These are phyloP conservation scores for Talaromyces verruculosus DNA, from an alignment of 2,329 filamentous ascomycete genomes.

Conservation along the genomic window DNA sequence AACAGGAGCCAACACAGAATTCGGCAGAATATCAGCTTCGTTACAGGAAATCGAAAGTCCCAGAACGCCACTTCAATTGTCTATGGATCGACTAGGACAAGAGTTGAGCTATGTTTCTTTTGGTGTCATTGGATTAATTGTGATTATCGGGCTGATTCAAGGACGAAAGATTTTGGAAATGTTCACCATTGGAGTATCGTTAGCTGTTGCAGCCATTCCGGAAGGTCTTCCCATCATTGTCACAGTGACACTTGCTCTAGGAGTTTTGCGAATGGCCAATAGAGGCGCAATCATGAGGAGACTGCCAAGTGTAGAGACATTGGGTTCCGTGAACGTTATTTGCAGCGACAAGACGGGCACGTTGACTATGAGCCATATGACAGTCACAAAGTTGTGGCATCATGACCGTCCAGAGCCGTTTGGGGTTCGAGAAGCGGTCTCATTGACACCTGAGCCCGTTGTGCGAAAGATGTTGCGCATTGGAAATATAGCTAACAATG, in stretches of 20 bases:
- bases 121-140: slow-evolving; percentile 88
- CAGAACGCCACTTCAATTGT: slow-evolving; percentile 86
- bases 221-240: slow-evolving; percentile 98
- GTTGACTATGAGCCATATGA: slow-evolving; percentile 97
- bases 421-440: slow-evolving; percentile 56
- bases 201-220: slow-evolving; percentile 93
- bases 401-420: slow-evolving; percentile 66
- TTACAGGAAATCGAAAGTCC: slow-evolving; percentile 94
- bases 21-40: slow-evolving; percentile 92
- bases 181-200: slow-evolving; percentile 94
- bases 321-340: slow-evolving; percentile 99
- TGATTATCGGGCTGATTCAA: slow-evolving; percentile 83
- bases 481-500: slow-evolving; percentile 96
- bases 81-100: slow-evolving; percentile 96
- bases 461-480: slow-evolving; percentile 81
- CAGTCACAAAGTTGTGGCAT: slow-evolving; percentile 93
- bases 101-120: slow-evolving; percentile 97
- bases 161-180: slow-evolving; percentile 89
- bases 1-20: slow-evolving; percentile 89
- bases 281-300: slow-evolving; percentile 92
- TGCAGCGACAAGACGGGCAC: slow-evolving; percentile 99
- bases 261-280: slow-evolving; percentile 93
- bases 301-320: slow-evolving; percentile 93
- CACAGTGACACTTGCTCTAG: slow-evolving; percentile 90
- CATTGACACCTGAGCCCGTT: slow-evolving; percentile 65